phyloP scores from a whole-genome alignment of 2,329 filamentous ascomycete genomes.

The Parafenestella ontariensis region DNA sequence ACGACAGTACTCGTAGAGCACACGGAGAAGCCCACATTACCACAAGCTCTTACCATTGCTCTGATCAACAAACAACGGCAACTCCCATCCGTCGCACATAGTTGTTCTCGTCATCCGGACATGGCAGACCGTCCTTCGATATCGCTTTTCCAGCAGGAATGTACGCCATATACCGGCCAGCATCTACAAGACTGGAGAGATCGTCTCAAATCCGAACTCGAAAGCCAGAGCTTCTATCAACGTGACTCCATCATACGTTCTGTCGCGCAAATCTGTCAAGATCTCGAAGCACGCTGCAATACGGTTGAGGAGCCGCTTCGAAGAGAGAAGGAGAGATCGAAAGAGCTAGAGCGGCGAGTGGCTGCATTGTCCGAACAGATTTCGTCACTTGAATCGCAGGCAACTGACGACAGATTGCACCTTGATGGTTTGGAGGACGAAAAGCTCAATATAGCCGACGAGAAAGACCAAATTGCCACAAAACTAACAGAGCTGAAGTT shows the following conservation, averaged over 20 bases:
- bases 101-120: slow-evolving; percentile 26
- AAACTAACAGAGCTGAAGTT: slow-evolving; percentile 41
- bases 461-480: slow-evolving; percentile 41
- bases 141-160: slow-evolving; percentile 48
- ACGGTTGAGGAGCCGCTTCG: slow-evolving; percentile 62
- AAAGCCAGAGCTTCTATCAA: slow-evolving; percentile 48
- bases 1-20: slow-evolving; percentile 28
- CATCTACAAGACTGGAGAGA: slow-evolving; percentile 58
- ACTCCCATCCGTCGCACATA: slow-evolving; percentile 6
- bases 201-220: slow-evolving; percentile 54
- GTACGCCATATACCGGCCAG: slow-evolving; percentile 44
- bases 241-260: slow-evolving; percentile 57
- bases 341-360: slow-evolving; percentile 41
- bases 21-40: slow-evolving; percentile 21
- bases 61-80: slow-evolving; percentile 40
- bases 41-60: slow-evolving; percentile 23
- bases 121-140: slow-evolving; percentile 12
- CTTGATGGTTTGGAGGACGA: slow-evolving; percentile 48
- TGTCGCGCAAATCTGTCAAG: slow-evolving; percentile 61
- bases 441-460: slow-evolving; percentile 45
- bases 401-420: slow-evolving; percentile 31
- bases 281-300: slow-evolving; percentile 64
- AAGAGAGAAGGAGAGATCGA: slow-evolving; percentile 50
- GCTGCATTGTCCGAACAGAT: slow-evolving; percentile 45
- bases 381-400: slow-evolving; percentile 39